A percentile compares a stretch with the other conserved stretches of the same genome.
Evolutionary conservation across 2,329 filamentous ascomycete genomes (phyloP).

Genomic region (Fusarium paranaense): DNA sequence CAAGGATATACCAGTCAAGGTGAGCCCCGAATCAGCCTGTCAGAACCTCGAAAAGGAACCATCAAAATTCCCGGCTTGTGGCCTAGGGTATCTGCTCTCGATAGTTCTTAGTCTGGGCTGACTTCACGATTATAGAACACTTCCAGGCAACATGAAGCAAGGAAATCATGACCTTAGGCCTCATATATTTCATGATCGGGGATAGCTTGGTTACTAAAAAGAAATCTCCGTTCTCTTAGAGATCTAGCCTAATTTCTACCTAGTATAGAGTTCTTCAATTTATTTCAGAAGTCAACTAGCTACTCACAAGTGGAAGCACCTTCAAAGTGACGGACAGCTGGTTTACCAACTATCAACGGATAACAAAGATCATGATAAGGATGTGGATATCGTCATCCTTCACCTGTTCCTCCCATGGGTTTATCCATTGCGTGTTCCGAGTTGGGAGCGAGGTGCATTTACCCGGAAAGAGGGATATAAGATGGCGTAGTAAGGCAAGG

Average conservation of each 20-base stretch:
- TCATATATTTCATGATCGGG: neutral
- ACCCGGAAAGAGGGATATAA: neutral
- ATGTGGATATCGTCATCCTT: neutral
- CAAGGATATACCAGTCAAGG: no score
- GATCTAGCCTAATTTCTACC: fast-evolving
- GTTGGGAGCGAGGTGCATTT: neutral
- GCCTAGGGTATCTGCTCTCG: no score
- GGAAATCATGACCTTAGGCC: neutral
- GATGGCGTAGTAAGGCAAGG: neutral
- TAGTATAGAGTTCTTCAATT: neutral
- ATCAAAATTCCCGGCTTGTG: no score
- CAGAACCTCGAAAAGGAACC: no score
- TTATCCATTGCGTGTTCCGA: neutral
- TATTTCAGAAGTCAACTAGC: neutral
- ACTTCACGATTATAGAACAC: no score
- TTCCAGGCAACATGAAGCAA: neutral
- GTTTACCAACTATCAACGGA: neutral
- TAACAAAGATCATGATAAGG: neutral
- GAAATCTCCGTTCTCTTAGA: neutral
- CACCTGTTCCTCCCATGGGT: neutral
- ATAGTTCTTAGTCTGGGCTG: no score
- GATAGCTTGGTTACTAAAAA: neutral
- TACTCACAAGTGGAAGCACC: neutral
- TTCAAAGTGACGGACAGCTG: neutral
- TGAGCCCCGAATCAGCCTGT: no score